Evolutionary conservation across 176 grass and related monocot species (phyloP), one percentile per base, ranked within the genome.

Genomic region (Cymbopogon citratus): DNA sequence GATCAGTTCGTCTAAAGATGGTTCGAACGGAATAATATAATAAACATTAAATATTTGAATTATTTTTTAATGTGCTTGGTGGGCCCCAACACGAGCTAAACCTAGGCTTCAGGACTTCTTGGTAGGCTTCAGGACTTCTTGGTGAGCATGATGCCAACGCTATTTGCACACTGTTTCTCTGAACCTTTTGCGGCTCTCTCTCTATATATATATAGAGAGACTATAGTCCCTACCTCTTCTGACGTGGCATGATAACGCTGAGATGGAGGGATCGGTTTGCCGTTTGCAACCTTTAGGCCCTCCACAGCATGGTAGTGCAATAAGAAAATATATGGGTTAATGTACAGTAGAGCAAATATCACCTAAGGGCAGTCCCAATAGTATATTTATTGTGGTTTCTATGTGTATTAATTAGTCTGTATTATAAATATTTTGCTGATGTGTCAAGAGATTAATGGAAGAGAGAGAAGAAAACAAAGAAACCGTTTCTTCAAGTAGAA

Each of bases 231-330:
- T 26, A 23, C 12, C 19, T 7, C 80, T 73, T 73, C 67, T 73
- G 15, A 80, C 7, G 69, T 80, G 31, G 39, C 76, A 56, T 72
- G 59, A 86, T 80, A 33, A 56, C 40, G 16, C n/a, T 73, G 57
- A 72, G 29, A 14, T 40, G 56, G 43, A 65, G 3, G 12, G 16
- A 64, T 79, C 64, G 15, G 68, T 31, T 40, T 15, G 28, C 23
- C 9, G 3, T 76, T 85, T 71, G 66, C 66, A 72, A 9, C 57
- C 18, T 51, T 28, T n/a, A n/a, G n/a, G n/a, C n/a, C n/a, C n/a
- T n/a, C n/a, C n/a, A n/a, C n/a, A n/a, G n/a, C n/a, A n/a, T n/a
- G n/a, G n/a, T n/a, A n/a, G n/a, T n/a, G n/a, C n/a, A n/a, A n/a
- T n/a, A n/a, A n/a, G n/a, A n/a, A n/a, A n/a, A n/a, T n/a, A n/a